These are phyloP conservation scores for Aureobasidium sp. DNA, from an alignment of 2,329 filamentous ascomycete species.

Conservation along the genomic window DNA sequence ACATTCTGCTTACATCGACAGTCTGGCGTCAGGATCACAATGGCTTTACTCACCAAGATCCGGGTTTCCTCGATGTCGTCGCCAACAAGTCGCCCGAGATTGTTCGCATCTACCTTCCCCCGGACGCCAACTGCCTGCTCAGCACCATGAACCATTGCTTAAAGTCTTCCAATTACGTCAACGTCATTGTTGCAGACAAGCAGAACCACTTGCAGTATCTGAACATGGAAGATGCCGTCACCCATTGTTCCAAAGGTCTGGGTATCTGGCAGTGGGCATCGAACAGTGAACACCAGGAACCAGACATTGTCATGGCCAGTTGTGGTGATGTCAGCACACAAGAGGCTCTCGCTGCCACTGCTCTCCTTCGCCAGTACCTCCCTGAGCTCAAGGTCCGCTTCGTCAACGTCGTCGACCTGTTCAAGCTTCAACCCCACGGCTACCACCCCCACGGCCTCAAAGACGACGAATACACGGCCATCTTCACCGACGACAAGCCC, in stretches of 20 bases:
- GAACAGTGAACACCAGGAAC: constrained; percentile 61
- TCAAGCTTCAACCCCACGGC: constrained; percentile 64
- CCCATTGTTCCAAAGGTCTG: constrained; percentile 71
- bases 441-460: constrained; percentile 69
- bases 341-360: constrained; percentile 67
- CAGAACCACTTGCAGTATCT: constrained; percentile 71
- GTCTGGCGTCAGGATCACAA: constrained; percentile 82
- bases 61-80: constrained; percentile 71
- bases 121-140: constrained; percentile 71
- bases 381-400: constrained; percentile 69
- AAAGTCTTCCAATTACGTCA: constrained; percentile 68
- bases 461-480: constrained; percentile 57
- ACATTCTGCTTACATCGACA: constrained; percentile 70
- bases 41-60: constrained; percentile 75
- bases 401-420: constrained; percentile 74
- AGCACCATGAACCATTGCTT: constrained; percentile 72
- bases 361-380: constrained; percentile 63
- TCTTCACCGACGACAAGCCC: constrained; percentile 67
- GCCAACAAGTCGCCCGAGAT: constrained; percentile 75
- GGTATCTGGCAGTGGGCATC: constrained; percentile 73
- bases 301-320: constrained; percentile 68
- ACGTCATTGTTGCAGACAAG: constrained; percentile 73
- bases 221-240: constrained; percentile 63
- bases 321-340: constrained; percentile 70
- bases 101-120: constrained; percentile 72